Evolutionary conservation across 768 basidiomycete genomes (phyloP), one percentile per base, ranked within the genome.

Genomic region (Amanita thiersii): DNA sequence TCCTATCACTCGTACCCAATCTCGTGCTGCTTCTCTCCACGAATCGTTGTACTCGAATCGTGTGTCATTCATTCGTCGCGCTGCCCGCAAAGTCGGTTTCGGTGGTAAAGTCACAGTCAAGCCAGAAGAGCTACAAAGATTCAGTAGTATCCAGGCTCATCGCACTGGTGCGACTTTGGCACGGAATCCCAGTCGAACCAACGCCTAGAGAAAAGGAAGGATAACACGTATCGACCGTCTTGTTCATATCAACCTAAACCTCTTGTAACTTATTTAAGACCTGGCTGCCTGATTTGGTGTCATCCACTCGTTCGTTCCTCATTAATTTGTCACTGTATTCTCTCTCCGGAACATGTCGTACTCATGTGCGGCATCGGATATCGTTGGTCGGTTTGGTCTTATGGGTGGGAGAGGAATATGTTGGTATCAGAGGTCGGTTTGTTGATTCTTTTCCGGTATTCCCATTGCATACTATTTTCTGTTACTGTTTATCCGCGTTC

Each of bases 21-120:
- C 91, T 1, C 88, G 93, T 53, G 87, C 79, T 19, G 86, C 86
- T 10, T 90, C 87, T 25, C 70, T 90, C 53, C 87, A 93, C 68
- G 89, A 92, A 64, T 87, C 86, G 8, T 61, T 94, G 52, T 97
- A 96, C 75, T 87, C 86, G 40, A 96, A 96, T 64, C 89, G 93
- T 74, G 87, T 89, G 40, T 79, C 76, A 49, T 98, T 97, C 77
- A 81, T 98, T 57, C 80, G 80, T 53, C 83, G 89, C 46, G 89
- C 89, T 40, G 82, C 75, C 43, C 77, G 84, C 64, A 86, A 86
- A 65, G 86, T 93, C 56, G 88, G 90, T 47, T 90, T 96, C 60
- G 84, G 86, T 39, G 73, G 77, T 53, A 81, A 81, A 67, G 68
- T 89, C 44, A 68, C 73, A 31, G 79, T 90, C 70, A 86, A 82